Conservation (phyloP, 1,284 basidiomycete genomes). For the Hemileia vastatrix region DNA sequence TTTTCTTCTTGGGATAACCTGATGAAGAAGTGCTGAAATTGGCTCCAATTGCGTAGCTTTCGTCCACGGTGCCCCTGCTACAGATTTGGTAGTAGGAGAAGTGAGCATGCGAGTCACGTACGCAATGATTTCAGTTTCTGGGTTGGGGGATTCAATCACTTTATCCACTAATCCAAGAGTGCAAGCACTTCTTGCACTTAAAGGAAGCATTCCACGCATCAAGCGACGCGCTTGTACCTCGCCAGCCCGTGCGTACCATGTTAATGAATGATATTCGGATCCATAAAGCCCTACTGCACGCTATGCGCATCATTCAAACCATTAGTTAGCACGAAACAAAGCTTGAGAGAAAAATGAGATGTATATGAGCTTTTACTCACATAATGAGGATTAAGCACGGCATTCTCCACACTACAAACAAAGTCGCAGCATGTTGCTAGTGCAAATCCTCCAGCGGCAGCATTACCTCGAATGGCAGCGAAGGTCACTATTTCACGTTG, state of each 20-base stretch:
- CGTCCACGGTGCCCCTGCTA: constrained; percentile 14
- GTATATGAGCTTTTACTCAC: constrained; percentile 48
- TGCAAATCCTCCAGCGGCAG: constrained; percentile 49
- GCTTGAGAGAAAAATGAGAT: constrained; percentile 36
- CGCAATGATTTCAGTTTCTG: neutral
- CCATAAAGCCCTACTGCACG: constrained; percentile 19
- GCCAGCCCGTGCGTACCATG: constrained; percentile 26
- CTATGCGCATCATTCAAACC: constrained; percentile 44
- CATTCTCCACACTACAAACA: constrained; percentile 44
- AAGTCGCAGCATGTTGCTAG: constrained; percentile 48
- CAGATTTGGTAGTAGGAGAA: neutral
- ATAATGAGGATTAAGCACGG: constrained; percentile 49
- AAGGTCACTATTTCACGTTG: constrained; percentile 47
- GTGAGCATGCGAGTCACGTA: constrained; percentile 4
- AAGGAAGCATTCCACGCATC: constrained; percentile 47
- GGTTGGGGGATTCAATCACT: neutral
- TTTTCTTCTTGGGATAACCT: constrained; percentile 39
- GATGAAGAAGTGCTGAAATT: constrained; percentile 25
- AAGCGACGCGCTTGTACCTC: constrained; percentile 38
- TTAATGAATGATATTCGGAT: constrained; percentile 16
- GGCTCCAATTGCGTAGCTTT: neutral
- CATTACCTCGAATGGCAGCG: constrained; percentile 48
- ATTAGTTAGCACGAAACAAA: constrained; percentile 47
- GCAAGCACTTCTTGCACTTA: constrained; percentile 33
- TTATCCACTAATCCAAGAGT: constrained; percentile 4